Base-by-base conservation (phyloP, 139 green algal species). In the Chlamydomonas sp. region DNA sequence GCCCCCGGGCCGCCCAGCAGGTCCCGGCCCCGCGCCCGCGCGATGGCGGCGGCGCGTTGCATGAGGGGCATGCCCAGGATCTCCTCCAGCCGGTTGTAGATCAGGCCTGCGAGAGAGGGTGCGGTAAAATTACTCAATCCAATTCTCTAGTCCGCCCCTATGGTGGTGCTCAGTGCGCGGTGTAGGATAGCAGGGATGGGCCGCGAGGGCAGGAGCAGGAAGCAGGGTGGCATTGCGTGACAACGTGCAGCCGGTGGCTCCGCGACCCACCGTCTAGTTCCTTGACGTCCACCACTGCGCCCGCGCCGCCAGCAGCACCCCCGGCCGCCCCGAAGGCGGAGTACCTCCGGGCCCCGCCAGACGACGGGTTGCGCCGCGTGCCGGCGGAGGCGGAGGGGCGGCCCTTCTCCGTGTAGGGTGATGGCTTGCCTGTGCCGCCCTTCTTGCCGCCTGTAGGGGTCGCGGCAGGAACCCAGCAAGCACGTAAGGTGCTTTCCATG, bases 51-150 rank as follows among this genome's bases (percentile, higher is more conserved):
- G 66, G 66, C 66, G 66, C 73, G 63, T 60, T 88, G 84, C 71
- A 91, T 87, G 4, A 91, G 66, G 0, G 89, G 74, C 72, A 80
- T 66, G 31, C 84, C 74, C 66, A 91, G 60, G 69, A 91, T 86
- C 20, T 91, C 78, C 31, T 89, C 63, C 16, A 91, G 72, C 18
- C 89, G 64, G 9, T 84, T 66, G 18, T 86, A 78, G 12, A 91
- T 91, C 57, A 91, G 79, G 18, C 57, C 88, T 91, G 83, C 59
- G 58, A n/a, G 20, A 63, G 31, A 49, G 31, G 31, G 31, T 49
- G 31, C 31, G 31, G 31, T 49, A 49, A 49, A 49, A 49, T 49
- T 49, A 49, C 31, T 49, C 31, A 49, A 49, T 49, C 31, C 31
- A 49, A 49, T 49, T 49, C 31, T 49, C 31, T 49, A 49, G 31